These are phyloP conservation scores for Yamadazyma buinensis DNA, from an alignment of 1,139 yeast genomes.

Conservation along the genomic window DNA sequence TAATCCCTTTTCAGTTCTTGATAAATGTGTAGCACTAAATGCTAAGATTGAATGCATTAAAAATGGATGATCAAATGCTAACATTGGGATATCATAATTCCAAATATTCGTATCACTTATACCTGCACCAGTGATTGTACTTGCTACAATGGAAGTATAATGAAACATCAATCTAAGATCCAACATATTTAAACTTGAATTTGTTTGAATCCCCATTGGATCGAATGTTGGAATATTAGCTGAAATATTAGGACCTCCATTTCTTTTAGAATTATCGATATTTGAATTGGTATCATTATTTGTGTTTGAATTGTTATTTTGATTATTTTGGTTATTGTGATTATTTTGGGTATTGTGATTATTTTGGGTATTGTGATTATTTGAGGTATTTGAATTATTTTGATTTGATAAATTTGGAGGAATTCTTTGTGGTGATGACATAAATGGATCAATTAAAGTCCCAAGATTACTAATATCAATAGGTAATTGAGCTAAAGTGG, in stretches of 20 bases:
- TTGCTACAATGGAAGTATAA: constrained; percentile 79
- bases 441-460: constrained; percentile 23
- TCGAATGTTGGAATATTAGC: constrained; percentile 23
- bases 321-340: too few species aligned
- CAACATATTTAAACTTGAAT: constrained; percentile 54
- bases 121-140: constrained; percentile 87
- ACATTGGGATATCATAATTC: constrained; percentile 81
- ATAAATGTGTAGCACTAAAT: constrained; percentile 86
- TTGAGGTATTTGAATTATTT: not conserved
- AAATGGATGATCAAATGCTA: constrained; percentile 86
- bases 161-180: constrained; percentile 84
- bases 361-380: not conserved
- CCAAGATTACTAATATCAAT: constrained; percentile 39
- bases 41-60: constrained; percentile 89
- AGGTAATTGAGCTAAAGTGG: constrained; percentile 44
- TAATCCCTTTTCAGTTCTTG: constrained; percentile 70
- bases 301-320: not conserved
- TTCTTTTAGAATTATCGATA: constrained; percentile 1
- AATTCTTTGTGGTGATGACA: constrained; percentile 9
- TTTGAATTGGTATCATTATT: constrained; percentile 6
- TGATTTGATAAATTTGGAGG: not conserved
- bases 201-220: constrained; percentile 12
- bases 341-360: not conserved
- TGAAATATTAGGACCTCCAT: constrained; percentile 22
- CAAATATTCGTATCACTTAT: constrained; percentile 84